Base-by-base conservation (phyloP, 208 protist genomes). In the Herpetomonas tarakana region DNA sequence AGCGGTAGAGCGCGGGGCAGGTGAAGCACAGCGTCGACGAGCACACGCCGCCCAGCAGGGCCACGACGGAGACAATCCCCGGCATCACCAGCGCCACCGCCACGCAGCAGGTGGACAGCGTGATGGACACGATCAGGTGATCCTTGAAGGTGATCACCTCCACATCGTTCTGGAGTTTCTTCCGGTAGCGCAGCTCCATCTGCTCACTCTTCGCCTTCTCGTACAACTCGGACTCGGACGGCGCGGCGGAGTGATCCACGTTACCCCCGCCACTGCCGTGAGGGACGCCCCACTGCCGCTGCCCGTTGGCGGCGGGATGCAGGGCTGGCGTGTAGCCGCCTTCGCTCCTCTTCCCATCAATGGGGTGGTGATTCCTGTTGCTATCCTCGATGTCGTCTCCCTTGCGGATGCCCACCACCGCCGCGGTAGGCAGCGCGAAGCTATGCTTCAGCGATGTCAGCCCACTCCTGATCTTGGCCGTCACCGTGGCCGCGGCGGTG, bases 1-100 rank as follows among this genome's bases (percentile, higher is more conserved):
- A 74, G 55, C 85, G 78, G 52, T 89, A 92, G 2, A 88, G 41
- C 14, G 76, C 85, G 21, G 85, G 85, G 28, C 74, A 69, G 16
- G 65, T 74, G 50, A 88, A 88, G 65, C 76, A 88, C 31, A 92
- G 57, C 19, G 69, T 81, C 28, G 70, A 75, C 65, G 72, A 82
- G 51, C 85, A 92, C 38, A 88, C 2, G 2, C 74, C 82, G 3
- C 85, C 85, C 0, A 92, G 65, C 7, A 88, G 62, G 2, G 85
- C 58, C 6, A 87, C 76, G 6, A 92, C 67, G 0, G 71, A 61
- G 12, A 86, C 81, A 19, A 92, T 79, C 7, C 80, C 72, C 1
- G 81, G 85, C 14, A 71, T 59, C 2, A 87, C 31, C 0, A 92
- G 58, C n/a, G 85, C 85, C 11, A 68, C 67, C 0, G 75, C 53